Evolutionary conservation across 257 asterid species (phyloP).

Genomic region (Avicennia marina): DNA sequence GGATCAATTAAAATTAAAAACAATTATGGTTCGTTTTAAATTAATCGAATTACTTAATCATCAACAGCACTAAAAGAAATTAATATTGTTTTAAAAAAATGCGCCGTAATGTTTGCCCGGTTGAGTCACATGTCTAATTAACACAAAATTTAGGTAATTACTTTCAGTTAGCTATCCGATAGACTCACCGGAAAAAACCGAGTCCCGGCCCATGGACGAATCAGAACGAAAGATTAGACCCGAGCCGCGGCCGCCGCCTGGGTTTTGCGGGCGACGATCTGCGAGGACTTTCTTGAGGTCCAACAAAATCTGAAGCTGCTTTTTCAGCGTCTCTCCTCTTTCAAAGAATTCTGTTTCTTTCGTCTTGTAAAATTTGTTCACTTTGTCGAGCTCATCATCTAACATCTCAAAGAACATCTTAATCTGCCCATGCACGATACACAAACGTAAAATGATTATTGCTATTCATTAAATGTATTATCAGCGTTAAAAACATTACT

Average conservation of each 20-base stretch:
- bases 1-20: too few relatives aligned
- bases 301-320: slow-evolving; percentile 65
- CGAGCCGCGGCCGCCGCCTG: slow-evolving; percentile 10
- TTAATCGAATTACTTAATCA: too few relatives aligned
- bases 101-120: too few relatives aligned
- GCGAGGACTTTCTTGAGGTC: slow-evolving; percentile 58
- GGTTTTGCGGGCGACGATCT: slow-evolving; percentile 47
- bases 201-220: slow-evolving; percentile 32
- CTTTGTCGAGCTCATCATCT: slow-evolving; percentile 75
- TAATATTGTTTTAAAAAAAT: too few relatives aligned
- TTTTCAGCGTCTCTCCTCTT: slow-evolving; percentile 65
- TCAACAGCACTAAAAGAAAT: too few relatives aligned
- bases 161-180: too few relatives aligned
- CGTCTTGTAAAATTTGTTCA: slow-evolving; percentile 59
- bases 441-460: background rate
- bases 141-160: background rate
- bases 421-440: slow-evolving; percentile 35
- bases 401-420: slow-evolving; percentile 55
- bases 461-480: too few relatives aligned
- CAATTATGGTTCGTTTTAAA: too few relatives aligned
- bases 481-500: too few relatives aligned
- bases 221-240: slow-evolving; percentile 31
- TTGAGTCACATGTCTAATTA: too few relatives aligned
- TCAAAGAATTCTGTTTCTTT: slow-evolving; percentile 78
- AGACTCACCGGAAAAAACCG: slow-evolving; percentile 62